Evolutionary conservation across 2,329 filamentous ascomycete genomes (phyloP).

Genomic region (Beauveria varroae): DNA sequence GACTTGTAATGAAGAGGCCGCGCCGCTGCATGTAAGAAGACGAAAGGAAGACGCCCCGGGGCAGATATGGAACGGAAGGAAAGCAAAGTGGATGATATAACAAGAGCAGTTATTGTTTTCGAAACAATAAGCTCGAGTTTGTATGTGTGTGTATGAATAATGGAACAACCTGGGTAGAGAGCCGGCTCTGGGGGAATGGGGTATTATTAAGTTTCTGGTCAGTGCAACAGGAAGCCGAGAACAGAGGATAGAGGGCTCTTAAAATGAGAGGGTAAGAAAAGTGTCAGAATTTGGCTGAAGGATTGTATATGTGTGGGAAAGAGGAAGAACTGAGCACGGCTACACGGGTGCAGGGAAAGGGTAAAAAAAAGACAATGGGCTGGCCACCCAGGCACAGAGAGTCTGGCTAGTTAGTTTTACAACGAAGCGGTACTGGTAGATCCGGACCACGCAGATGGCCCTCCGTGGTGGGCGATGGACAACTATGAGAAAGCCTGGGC

Average conservation of each 20-base stretch:
- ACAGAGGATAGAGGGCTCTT: background rate
- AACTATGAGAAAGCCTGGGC: background rate
- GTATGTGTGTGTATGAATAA: conserved; percentile 1
- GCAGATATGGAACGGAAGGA: no score
- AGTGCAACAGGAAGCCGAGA: background rate
- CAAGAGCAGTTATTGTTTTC: background rate
- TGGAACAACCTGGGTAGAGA: background rate
- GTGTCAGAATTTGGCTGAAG: background rate
- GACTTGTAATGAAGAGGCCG: background rate
- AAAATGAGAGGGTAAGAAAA: background rate
- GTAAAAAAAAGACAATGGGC: background rate
- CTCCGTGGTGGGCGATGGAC: no score
- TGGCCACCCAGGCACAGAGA: background rate
- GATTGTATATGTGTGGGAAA: conserved; percentile 7
- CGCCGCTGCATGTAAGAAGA: background rate
- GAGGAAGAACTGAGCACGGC: background rate
- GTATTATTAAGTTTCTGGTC: background rate
- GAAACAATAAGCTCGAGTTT: background rate
- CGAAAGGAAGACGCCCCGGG: background rate
- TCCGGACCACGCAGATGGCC: no score
- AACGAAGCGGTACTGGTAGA: no score
- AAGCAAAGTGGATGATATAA: background rate
- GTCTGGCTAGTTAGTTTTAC: background rate
- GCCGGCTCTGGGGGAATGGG: conserved; percentile 6
- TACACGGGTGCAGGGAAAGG: background rate